These are phyloP conservation scores for Sanguinoderma infundibulare DNA, from an alignment of 1,284 basidiomycete species.

Conservation along the genomic window DNA sequence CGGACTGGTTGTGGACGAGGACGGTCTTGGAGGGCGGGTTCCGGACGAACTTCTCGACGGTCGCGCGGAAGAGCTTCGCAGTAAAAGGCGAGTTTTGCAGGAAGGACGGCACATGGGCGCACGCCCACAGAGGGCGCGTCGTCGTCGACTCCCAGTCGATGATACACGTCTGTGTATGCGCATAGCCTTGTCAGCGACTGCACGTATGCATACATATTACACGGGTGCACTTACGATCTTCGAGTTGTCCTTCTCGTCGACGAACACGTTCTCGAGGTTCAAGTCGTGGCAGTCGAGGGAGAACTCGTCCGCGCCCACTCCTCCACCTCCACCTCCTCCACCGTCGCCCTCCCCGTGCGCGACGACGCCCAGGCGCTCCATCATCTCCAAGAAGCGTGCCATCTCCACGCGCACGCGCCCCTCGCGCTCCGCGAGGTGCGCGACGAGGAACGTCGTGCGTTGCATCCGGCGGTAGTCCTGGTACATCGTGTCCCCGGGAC, in stretches of 20 bases:
- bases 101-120: constrained; percentile 79
- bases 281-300: constrained; percentile 79
- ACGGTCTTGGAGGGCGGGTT: constrained; percentile 21
- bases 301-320: constrained; percentile 49
- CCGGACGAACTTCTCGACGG: constrained; percentile 52
- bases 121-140: constrained; percentile 79
- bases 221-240: constrained; percentile 59
- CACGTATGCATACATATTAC: background rate
- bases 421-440: constrained; percentile 67
- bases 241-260: constrained; percentile 67
- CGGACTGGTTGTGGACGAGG: constrained; percentile 22
- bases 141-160: constrained; percentile 89
- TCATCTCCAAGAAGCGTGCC: constrained; percentile 65
- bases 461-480: constrained; percentile 79
- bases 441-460: constrained; percentile 73
- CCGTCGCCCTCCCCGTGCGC: constrained; percentile 32
- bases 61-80: constrained; percentile 67
- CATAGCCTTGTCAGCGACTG: background rate
- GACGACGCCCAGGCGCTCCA: constrained; percentile 55
- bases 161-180: constrained; percentile 63
- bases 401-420: constrained; percentile 68
- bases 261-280: constrained; percentile 81
- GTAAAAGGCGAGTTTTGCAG: constrained; percentile 76
- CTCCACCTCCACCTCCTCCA: constrained; percentile 34
- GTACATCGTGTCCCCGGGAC: constrained; percentile 75